Evolutionary conservation across 164 flowering plant species (phyloP).

Genomic region (Vitis amurensis): DNA sequence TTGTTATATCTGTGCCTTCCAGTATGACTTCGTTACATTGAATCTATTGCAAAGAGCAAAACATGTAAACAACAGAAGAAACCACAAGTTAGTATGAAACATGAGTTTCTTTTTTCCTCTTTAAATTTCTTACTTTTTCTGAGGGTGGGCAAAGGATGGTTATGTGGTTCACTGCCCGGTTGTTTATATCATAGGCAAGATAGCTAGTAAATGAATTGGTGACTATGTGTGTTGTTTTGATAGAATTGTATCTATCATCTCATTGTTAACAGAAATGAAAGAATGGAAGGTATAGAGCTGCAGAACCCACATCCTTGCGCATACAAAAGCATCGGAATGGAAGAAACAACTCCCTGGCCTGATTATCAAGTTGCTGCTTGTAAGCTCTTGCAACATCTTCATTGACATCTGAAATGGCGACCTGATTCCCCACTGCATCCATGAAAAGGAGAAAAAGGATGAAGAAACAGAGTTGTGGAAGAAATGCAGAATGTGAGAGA

Average conservation of each 20-base stretch:
- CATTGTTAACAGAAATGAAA: too few relatives aligned
- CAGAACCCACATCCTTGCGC: constrained; percentile 44
- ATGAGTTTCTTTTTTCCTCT: neutral
- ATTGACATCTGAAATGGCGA: constrained; percentile 11
- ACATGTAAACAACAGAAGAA: neutral
- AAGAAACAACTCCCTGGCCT: constrained; percentile 41
- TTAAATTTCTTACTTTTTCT: too few relatives aligned
- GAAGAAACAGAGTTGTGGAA: neutral
- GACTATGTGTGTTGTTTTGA: too few relatives aligned
- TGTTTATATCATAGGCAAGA: too few relatives aligned
- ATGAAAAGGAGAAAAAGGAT: neutral
- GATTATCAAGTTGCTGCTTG: constrained; percentile 17
- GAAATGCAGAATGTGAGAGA: neutral
- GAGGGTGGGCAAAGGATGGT: too few relatives aligned
- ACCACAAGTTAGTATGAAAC: neutral
- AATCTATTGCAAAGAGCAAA: constrained; percentile 27
- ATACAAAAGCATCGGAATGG: constrained; percentile 59
- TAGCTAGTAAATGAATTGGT: too few relatives aligned
- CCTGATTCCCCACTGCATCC: constrained; percentile 34
- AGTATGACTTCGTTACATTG: constrained; percentile 40
- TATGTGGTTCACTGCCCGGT: neutral
- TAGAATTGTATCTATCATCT: neutral
- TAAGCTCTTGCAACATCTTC: constrained; percentile 13
- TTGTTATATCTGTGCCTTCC: constrained; percentile 41
- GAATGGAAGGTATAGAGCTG: neutral